Evolutionary conservation across 331 rosid genomes (phyloP).

Genomic region (Rhamnella rubrinervis): DNA sequence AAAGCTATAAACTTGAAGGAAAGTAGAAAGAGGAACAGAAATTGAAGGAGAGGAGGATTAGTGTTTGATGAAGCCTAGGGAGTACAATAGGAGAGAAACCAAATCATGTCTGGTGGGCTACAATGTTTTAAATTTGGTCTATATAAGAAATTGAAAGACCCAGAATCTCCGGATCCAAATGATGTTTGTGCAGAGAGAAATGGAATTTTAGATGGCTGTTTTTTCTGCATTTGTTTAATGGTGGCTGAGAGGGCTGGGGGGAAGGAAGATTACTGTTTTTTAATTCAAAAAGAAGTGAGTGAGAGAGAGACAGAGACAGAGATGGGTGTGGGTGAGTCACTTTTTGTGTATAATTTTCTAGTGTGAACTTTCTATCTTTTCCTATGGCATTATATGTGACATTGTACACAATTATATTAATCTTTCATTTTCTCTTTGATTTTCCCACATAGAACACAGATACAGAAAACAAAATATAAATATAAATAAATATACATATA

Average conservation of each 20-base stretch:
- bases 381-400: background rate
- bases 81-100: conserved; percentile 62
- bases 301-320: conserved; percentile 32
- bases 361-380: conserved; percentile 24
- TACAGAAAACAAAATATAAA: background rate
- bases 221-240: conserved; percentile 56
- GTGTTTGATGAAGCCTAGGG: conserved; percentile 85
- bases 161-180: conserved; percentile 95
- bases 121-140: conserved; percentile 24
- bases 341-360: conserved; percentile 35
- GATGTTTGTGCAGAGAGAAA: conserved; percentile 61
- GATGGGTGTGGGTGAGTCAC: conserved; percentile 52
- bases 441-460: conserved; percentile 7
- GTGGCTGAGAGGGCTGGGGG: conserved; percentile 45
- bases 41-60: conserved; percentile 33
- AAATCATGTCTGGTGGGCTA: conserved; percentile 90
- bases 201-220: conserved; percentile 62
- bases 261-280: conserved; percentile 44
- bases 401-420: conserved; percentile 19
- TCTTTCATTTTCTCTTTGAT: conserved; percentile 40
- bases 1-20: conserved; percentile 54
- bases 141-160: conserved; percentile 32
- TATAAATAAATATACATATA: conserved; percentile 27
- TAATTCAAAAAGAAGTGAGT: conserved; percentile 28
- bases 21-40: conserved; percentile 25